Evolutionary conservation across 345 rosid species (phyloP).

Genomic region (Cardiospermum halicacabum): DNA sequence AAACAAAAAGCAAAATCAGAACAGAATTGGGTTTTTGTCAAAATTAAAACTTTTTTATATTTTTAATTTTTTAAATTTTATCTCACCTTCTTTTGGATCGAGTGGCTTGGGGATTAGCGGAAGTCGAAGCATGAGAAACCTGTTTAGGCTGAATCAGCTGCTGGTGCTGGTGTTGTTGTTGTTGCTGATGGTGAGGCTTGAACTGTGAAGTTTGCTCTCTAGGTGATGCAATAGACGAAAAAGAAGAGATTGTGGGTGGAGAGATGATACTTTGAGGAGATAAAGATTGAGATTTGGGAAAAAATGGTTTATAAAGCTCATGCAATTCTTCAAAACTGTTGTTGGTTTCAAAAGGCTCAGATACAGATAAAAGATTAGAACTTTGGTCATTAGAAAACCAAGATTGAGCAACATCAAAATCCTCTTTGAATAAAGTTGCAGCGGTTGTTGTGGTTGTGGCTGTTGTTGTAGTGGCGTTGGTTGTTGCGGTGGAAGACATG

Average conservation of each 20-base stretch:
- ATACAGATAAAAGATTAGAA: constrained; percentile 17
- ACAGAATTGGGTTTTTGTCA: constrained; percentile 8
- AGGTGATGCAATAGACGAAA: constrained; percentile 34
- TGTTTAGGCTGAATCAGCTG: constrained; percentile 33
- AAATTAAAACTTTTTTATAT: neutral
- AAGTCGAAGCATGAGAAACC: constrained; percentile 17
- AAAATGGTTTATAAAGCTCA: constrained; percentile 74
- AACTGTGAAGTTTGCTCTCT: constrained; percentile 18
- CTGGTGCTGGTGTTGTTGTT: too few relatives aligned
- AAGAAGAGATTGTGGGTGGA: constrained; percentile 30
- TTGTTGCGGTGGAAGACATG: constrained; percentile 26
- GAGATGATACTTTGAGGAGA: constrained; percentile 14
- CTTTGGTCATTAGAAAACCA: constrained; percentile 20
- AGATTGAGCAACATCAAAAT: constrained; percentile 19
- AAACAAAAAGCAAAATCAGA: neutral
- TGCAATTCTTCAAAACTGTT: constrained; percentile 49
- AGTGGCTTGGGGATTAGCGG: constrained; percentile 45
- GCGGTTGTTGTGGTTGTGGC: constrained; percentile 15
- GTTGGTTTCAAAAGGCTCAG: constrained; percentile 33
- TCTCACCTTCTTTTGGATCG: constrained; percentile 98
- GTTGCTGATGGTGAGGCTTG: constrained; percentile 17
- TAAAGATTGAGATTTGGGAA: constrained; percentile 37
- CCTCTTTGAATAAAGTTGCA: constrained; percentile 18
- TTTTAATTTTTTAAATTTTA: too few relatives aligned
- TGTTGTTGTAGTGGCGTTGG: constrained; percentile 24